A percentile compares a stretch with the other conserved stretches of the same genome.
Evolutionary conservation across 2,329 filamentous ascomycete genomes (phyloP).

Genomic region (Ascochyta rabiei): DNA sequence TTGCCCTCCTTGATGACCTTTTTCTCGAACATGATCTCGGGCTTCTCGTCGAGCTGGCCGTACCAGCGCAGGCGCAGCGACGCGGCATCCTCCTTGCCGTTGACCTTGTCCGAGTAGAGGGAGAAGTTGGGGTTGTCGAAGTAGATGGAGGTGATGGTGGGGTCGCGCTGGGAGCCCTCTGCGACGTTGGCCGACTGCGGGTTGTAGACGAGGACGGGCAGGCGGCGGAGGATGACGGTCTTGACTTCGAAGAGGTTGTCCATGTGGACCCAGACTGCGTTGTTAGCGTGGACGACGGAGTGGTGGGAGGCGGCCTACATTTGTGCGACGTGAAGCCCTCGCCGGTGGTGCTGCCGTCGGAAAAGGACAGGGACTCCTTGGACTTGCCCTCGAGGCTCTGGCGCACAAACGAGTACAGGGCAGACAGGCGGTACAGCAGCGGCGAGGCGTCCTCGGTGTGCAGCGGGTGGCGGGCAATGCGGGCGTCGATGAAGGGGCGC

Average conservation of each 20-base stretch:
- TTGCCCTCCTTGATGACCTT: slow-evolving; percentile 82
- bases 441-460: slow-evolving; percentile 95
- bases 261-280: slow-evolving; percentile 85
- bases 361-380: slow-evolving; percentile 52
- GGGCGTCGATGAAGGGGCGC: slow-evolving; percentile 88
- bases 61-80: slow-evolving; percentile 92
- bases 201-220: slow-evolving; percentile 93
- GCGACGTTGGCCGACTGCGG: slow-evolving; percentile 82
- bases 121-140: slow-evolving; percentile 89
- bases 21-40: slow-evolving; percentile 85
- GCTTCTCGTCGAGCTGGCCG: slow-evolving; percentile 77
- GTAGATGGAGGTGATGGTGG: slow-evolving; percentile 92
- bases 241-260: slow-evolving; percentile 98
- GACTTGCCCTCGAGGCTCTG: slow-evolving; percentile 74
- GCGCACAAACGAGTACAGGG: slow-evolving; percentile 94
- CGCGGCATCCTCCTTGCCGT: slow-evolving; percentile 73
- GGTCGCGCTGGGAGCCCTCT: slow-evolving; percentile 78
- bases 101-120: slow-evolving; percentile 85
- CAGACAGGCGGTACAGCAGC: slow-evolving; percentile 83
- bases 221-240: slow-evolving; percentile 87
- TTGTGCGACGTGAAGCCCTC: slow-evolving; percentile 86
- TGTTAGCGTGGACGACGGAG: background rate
- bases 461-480: slow-evolving; percentile 86
- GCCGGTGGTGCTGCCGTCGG: slow-evolving; percentile 49
- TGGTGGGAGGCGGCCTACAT: slow-evolving; percentile 60